These are phyloP conservation scores for Cladophialophora chaetospira DNA, from an alignment of 2,329 filamentous ascomycete species.

Conservation along the genomic window DNA sequence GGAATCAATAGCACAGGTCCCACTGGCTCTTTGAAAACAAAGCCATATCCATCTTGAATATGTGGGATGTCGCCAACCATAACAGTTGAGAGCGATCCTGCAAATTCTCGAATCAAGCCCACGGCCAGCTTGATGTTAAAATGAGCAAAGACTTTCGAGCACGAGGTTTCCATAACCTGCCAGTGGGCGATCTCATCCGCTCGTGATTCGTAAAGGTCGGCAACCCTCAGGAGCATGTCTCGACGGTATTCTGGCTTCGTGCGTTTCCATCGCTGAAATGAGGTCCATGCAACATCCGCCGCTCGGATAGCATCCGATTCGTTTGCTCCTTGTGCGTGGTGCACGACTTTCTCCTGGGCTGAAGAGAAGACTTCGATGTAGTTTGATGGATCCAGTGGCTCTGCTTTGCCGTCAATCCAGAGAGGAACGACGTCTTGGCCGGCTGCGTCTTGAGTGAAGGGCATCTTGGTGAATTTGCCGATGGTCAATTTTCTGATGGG, in stretches of 20 bases:
- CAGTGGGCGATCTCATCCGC: slow-evolving; percentile 62
- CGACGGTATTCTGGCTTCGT: slow-evolving; percentile 62
- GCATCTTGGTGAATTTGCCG: not conserved
- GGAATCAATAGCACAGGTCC: not conserved
- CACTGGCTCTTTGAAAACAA: slow-evolving; percentile 7
- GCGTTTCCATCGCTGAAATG: slow-evolving; percentile 69
- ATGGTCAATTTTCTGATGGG: not conserved
- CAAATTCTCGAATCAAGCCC: slow-evolving; percentile 2
- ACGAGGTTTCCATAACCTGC: slow-evolving; percentile 58
- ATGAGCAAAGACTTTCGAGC: slow-evolving; percentile 5
- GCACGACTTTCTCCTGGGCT: not conserved
- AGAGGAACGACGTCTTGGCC: slow-evolving; percentile 3
- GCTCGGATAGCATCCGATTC: not conserved
- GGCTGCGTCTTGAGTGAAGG: not conserved
- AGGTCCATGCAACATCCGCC: slow-evolving; percentile 37
- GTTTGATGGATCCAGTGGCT: not conserved
- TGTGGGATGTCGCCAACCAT: slow-evolving; percentile 1
- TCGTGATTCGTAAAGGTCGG: slow-evolving; percentile 61
- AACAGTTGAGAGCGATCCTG: not conserved
- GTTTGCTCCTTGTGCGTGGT: slow-evolving; percentile 4
- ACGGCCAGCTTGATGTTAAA: slow-evolving; percentile 11
- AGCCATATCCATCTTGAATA: not conserved
- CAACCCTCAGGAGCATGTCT: slow-evolving; percentile 59
- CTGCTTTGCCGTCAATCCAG: slow-evolving; percentile 4
- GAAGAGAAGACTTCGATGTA: slow-evolving; percentile 8